A percentile compares a stretch with the other conserved stretches of the same genome.
phyloP scores from a whole-genome alignment of 352 stramenopile species.

The Aphanomyces astaci region DNA sequence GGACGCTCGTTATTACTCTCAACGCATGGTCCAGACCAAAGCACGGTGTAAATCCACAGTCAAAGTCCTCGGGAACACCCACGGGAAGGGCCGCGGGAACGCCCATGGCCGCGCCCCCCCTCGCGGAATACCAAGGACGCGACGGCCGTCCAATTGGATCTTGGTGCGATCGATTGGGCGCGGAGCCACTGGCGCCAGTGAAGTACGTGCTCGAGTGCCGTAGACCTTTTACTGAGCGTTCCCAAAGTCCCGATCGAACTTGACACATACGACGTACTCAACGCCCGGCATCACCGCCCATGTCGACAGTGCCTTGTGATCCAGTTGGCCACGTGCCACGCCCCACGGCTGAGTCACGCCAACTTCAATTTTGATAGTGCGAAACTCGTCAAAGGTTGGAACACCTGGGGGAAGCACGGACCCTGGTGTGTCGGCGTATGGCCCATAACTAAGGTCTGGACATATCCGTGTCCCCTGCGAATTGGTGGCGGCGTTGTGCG shows the following conservation, averaged over 20 bases:
- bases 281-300: slow-evolving; percentile 35
- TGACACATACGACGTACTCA: too few species aligned
- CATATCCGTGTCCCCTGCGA: slow-evolving; percentile 29
- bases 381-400: slow-evolving; percentile 34
- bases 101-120: slow-evolving; percentile 28
- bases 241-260: too few species aligned
- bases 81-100: slow-evolving; percentile 26
- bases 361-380: slow-evolving; percentile 35
- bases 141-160: slow-evolving; percentile 33
- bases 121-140: slow-evolving; percentile 35
- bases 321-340: too few species aligned
- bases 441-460: slow-evolving; percentile 32
- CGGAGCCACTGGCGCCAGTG: slow-evolving; percentile 34
- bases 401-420: slow-evolving; percentile 33
- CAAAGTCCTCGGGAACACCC: slow-evolving; percentile 32
- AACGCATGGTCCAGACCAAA: too few species aligned
- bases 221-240: too few species aligned
- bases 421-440: slow-evolving; percentile 26
- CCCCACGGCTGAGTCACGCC: slow-evolving; percentile 34
- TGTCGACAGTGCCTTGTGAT: too few species aligned
- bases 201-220: too few species aligned
- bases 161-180: slow-evolving; percentile 33
- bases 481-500: slow-evolving; percentile 29
- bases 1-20: too few species aligned
- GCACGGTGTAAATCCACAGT: slow-evolving; percentile 34